Evolutionary conservation across 225 moss, liverwort and hornwort species (phyloP).

Genomic region (Polytrichum commune): DNA sequence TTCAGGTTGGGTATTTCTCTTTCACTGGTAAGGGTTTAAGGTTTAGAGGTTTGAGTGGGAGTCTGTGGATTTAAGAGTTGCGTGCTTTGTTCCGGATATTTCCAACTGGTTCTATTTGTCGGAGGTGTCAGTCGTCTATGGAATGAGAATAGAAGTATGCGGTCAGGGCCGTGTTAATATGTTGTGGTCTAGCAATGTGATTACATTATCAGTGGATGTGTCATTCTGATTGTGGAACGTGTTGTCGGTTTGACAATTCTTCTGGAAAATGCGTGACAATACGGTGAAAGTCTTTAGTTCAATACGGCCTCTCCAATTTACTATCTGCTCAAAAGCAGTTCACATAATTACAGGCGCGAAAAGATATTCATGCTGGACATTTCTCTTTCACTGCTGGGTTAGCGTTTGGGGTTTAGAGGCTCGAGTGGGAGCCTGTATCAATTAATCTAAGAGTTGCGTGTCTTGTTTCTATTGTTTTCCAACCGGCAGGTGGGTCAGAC

Average conservation of each 20-base stretch:
- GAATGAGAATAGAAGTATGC: not conserved
- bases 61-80: not conserved
- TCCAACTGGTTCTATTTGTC: not conserved
- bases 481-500: conserved; percentile 15
- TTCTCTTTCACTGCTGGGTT: not conserved
- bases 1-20: not conserved
- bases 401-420: not conserved
- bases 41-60: not conserved
- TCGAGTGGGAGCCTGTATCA: not conserved
- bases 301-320: not conserved
- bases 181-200: no score
- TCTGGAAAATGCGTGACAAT: not conserved
- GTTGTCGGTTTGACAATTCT: not conserved
- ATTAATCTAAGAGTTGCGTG: not conserved
- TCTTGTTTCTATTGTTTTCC: not conserved
- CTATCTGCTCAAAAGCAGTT: not conserved
- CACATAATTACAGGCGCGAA: not conserved
- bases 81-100: not conserved
- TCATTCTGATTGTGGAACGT: no score
- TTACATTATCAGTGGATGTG: no score
- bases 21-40: not conserved
- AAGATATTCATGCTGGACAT: not conserved
- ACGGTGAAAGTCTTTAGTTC: not conserved
- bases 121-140: no score
- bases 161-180: not conserved